Base-by-base conservation (phyloP, 208 protist species). In the Trypanosoma caninum region DNA sequence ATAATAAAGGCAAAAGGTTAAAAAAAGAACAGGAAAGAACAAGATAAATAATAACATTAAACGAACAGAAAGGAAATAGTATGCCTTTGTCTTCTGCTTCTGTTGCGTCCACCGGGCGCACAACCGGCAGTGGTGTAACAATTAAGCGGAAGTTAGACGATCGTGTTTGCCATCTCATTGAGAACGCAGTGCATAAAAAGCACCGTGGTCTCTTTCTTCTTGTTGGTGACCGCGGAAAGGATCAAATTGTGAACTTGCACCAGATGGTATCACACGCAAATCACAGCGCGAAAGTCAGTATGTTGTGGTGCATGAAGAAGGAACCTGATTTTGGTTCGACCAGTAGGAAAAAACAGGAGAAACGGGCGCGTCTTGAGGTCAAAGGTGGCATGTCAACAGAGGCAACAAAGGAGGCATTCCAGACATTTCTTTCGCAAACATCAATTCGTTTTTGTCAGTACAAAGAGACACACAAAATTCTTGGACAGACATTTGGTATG, bases 221-320 rank as follows among this genome's bases (percentile, higher is more conserved):
- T n/a, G 93, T 99, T 9, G 99, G 99, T 58, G 97, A 99, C 70
- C 80, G 91, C 9, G 98, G 88, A 5, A 94, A 95, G 57, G 97
- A 99, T 47, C 98, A 99, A 77, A 86, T 98, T 35, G 96, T 99
- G 1, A 99, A 99, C 69, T 78, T 99, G 11, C 98, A 99, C 73
- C 97, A 98, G 69, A 99, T 99, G 81, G 82, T 99, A 34, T 97
- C 95, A 10, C 98, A 99, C 62, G 94, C 98, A 4, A 81, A 86
- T 30, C 95, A 98, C 47, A 98, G 95, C 78, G 83, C 91, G 0
- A 91, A 98, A 58, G 97, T 99, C 22, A 96, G 79, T 38, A 88
- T 99, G 44, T 87, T 99, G 33, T 99, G 98, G 98, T 99, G 98
- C 83, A 99, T 99, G 94, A 99, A 99, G 77, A 97, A 99, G 66